Conservation (phyloP, 1,284 basidiomycete genomes). For the Calocybe gambosa region DNA sequence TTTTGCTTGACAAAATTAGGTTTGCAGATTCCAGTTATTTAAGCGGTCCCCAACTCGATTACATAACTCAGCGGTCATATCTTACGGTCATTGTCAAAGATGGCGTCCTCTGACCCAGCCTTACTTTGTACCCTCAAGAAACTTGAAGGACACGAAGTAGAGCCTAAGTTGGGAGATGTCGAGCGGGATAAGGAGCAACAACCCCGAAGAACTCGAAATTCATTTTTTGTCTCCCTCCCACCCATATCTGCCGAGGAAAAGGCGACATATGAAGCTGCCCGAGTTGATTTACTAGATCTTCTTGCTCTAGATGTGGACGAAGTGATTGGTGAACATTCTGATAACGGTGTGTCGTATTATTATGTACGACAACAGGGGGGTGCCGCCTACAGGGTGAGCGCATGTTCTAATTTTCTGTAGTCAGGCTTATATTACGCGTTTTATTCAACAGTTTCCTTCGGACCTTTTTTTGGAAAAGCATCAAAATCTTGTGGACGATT, state of each 20-base stretch:
- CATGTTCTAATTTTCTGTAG: conserved; percentile 11
- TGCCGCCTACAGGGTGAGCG: conserved; percentile 52
- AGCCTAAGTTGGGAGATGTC: neutral
- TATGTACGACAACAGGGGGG: conserved; percentile 54
- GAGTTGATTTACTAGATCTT: conserved; percentile 29
- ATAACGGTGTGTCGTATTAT: conserved; percentile 40
- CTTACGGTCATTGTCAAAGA: neutral
- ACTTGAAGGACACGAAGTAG: neutral
- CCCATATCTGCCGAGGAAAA: conserved; percentile 32
- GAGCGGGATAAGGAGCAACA: conserved; percentile 4
- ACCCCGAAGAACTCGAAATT: conserved; percentile 1
- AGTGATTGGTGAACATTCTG: conserved; percentile 52
- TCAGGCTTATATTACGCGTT: conserved; percentile 20
- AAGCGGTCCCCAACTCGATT: neutral
- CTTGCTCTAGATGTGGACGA: conserved; percentile 35
- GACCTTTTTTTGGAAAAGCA: conserved; percentile 32
- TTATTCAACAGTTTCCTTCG: conserved; percentile 34
- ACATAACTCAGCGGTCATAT: neutral
- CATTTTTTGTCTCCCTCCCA: conserved; percentile 29
- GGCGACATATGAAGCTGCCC: conserved; percentile 32
- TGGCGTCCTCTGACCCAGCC: conserved; percentile 16
- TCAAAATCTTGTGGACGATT: conserved; percentile 45
- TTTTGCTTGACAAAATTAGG: too few species aligned
- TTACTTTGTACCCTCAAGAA: conserved; percentile 11
- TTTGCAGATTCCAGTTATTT: too few species aligned